phyloP scores from a whole-genome alignment of 169 alveolate species.

The Plasmodium sp. region DNA sequence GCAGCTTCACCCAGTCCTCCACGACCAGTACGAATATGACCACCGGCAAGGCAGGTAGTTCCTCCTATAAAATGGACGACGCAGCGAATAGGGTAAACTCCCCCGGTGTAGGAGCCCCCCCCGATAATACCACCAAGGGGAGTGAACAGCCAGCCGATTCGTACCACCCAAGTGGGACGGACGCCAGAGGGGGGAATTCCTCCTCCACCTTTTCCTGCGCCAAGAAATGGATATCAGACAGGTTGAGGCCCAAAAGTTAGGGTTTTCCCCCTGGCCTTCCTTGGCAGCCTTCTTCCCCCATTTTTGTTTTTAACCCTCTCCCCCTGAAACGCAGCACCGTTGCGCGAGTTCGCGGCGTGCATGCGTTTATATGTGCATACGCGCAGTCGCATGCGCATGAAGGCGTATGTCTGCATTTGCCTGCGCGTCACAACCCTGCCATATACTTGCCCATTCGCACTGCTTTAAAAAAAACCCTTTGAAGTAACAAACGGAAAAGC shows the following conservation, averaged over 20 bases:
- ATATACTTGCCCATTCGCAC: not conserved
- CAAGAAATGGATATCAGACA: constrained; percentile 65
- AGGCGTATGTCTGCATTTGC: not conserved
- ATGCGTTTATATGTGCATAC: not conserved
- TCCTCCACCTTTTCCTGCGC: constrained; percentile 61
- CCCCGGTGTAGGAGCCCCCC: not conserved
- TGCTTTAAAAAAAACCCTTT: not conserved
- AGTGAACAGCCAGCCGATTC: not conserved
- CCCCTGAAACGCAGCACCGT: not conserved
- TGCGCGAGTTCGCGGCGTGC: not conserved
- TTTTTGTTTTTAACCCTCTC: not conserved
- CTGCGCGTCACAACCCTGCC: not conserved
- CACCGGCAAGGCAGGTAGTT: not conserved
- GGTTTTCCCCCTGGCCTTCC: not conserved
- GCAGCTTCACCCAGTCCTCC: not conserved
- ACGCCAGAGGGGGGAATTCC: not conserved
- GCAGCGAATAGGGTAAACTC: not conserved
- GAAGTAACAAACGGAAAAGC: not conserved
- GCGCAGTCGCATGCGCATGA: not conserved
- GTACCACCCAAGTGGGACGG: not conserved
- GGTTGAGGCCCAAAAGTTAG: constrained; percentile 31
- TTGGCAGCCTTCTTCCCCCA: not conserved
- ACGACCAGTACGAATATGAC: not conserved
- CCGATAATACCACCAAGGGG: not conserved
- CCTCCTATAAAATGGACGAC: not conserved